phyloP scores from a whole-genome alignment of 2,329 filamentous ascomycete genomes.

The Ophiostoma pallidulum region DNA sequence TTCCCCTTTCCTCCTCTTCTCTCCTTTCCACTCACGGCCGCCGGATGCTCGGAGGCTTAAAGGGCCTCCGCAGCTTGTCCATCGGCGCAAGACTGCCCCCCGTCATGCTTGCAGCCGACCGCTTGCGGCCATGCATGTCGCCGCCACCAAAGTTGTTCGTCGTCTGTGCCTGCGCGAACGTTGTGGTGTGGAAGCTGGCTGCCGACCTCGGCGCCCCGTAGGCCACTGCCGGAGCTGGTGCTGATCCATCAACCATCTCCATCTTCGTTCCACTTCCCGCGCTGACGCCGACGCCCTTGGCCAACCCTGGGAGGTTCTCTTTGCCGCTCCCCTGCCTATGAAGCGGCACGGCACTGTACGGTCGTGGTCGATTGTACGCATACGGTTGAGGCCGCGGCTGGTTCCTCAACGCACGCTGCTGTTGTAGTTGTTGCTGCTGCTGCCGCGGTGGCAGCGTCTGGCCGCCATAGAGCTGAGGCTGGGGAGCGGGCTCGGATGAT shows the following conservation, averaged over 20 bases:
- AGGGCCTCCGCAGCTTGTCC: conserved; percentile 43
- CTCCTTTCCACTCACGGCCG: conserved; percentile 20
- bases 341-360: conserved; percentile 1
- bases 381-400: neutral
- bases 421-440: neutral
- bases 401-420: neutral
- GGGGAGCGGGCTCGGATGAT: neutral
- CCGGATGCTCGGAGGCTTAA: conserved; percentile 47
- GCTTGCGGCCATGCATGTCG: conserved; percentile 32
- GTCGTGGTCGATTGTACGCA: conserved; percentile 6
- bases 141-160: conserved; percentile 14
- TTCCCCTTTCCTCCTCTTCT: too few relatives aligned
- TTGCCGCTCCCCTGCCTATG: neutral
- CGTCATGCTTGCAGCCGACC: conserved; percentile 33
- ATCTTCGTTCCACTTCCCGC: neutral
- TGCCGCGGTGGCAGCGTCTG: neutral
- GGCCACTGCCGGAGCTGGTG: conserved; percentile 24
- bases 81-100: conserved; percentile 38
- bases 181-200: conserved; percentile 43
- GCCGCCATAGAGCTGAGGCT: neutral
- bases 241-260: neutral
- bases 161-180: conserved; percentile 27
- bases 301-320: conserved; percentile 6
- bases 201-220: conserved; percentile 26
- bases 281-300: neutral